phyloP scores from a whole-genome alignment of 202 grass and related monocot species.

The Bolboschoenoplectus hybrid region DNA sequence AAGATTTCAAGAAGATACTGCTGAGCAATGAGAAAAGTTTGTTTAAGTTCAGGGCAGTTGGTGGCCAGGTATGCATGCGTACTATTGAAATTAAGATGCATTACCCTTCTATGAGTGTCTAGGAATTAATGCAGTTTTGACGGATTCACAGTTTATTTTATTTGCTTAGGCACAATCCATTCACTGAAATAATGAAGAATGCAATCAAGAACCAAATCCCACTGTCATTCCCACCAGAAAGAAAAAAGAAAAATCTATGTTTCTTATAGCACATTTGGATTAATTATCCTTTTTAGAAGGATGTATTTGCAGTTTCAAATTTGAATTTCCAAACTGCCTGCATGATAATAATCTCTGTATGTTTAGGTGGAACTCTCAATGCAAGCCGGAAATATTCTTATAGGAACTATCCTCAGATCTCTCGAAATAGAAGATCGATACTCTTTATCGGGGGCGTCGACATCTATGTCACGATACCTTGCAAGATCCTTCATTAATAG shows the following conservation, averaged over 20 bases:
- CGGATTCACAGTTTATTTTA: not conserved
- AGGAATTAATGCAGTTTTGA: not conserved
- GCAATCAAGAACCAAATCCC: conserved; percentile 7
- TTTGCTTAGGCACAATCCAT: conserved; percentile 16
- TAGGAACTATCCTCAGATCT: conserved; percentile 90
- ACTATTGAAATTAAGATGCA: conserved; percentile 27
- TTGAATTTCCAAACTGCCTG: not conserved
- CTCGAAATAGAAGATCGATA: conserved; percentile 94
- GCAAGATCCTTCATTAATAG: conserved; percentile 89
- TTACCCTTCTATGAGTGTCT: conserved; percentile 28
- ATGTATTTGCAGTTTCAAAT: not conserved
- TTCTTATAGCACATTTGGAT: not conserved
- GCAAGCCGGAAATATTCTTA: conserved; percentile 73
- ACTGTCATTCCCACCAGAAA: not conserved
- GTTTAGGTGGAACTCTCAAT: conserved; percentile 90
- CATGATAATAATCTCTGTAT: conserved; percentile 33
- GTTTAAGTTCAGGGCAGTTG: conserved; percentile 93
- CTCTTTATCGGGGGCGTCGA: conserved; percentile 53
- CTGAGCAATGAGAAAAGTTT: conserved; percentile 77
- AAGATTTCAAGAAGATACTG: conserved; percentile 75
- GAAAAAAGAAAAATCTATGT: not conserved
- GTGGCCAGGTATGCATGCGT: conserved; percentile 65
- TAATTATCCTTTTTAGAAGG: not conserved
- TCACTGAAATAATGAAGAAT: conserved; percentile 25
- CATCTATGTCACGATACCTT: conserved; percentile 64